Evolutionary conservation across 140 eudicot genomes (phyloP).

Genomic region (Erigeron philadelphicus): DNA sequence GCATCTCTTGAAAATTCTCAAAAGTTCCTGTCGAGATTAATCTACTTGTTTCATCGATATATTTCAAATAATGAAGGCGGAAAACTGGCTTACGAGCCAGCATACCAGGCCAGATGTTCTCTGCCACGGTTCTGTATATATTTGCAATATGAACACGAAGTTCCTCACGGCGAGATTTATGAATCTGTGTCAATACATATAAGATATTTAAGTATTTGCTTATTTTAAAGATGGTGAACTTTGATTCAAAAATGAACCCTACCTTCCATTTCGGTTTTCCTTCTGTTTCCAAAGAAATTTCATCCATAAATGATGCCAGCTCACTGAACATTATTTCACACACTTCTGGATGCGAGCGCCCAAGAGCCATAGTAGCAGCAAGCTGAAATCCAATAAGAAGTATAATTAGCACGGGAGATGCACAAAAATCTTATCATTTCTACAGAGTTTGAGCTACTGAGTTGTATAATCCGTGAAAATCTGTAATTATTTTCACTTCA

Average conservation of each 20-base stretch:
- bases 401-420: neutral
- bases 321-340: constrained; percentile 88
- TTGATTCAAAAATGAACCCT: constrained; percentile 15
- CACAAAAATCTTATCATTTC: no score
- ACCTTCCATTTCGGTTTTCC: constrained; percentile 97
- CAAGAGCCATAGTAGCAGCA: constrained; percentile 90
- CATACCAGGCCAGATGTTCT: constrained; percentile 94
- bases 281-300: constrained; percentile 73
- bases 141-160: constrained; percentile 79
- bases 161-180: constrained; percentile 88
- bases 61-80: constrained; percentile 72
- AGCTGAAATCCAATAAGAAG: constrained; percentile 39
- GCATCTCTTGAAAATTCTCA: constrained; percentile 78
- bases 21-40: constrained; percentile 48
- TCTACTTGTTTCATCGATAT: constrained; percentile 79
- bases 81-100: constrained; percentile 79
- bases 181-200: constrained; percentile 50
- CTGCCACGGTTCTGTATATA: constrained; percentile 73
- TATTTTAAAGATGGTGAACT: neutral
- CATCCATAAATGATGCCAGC: constrained; percentile 77
- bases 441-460: no score
- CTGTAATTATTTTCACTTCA: constrained; percentile 4
- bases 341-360: constrained; percentile 79
- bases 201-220: neutral
- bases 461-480: neutral